Percentiles rank a stretch among this genome's conserved stretches.
These are phyloP conservation scores for Rubia yunnanensis DNA, from an alignment of 257 asterid species.

Conservation along the genomic window DNA sequence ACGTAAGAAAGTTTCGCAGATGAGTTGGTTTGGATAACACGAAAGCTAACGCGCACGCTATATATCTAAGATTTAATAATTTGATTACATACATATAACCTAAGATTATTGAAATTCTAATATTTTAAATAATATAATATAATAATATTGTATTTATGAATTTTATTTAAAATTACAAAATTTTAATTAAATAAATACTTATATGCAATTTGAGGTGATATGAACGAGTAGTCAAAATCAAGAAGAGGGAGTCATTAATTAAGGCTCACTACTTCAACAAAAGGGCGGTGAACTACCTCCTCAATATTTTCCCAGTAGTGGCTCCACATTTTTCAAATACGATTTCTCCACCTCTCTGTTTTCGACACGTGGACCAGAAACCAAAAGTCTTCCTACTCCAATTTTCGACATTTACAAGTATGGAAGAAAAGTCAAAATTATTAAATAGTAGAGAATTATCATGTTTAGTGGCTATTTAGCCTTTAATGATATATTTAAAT, in stretches of 20 bases:
- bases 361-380: not conserved
- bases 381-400: not conserved
- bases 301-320: not conserved
- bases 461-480: no score
- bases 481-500: no score
- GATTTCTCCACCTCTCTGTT: not conserved
- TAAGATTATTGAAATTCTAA: no score
- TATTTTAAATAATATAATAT: no score
- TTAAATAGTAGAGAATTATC: not conserved
- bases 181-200: no score
- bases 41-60: no score
- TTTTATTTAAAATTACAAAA: no score
- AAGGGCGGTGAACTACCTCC: constrained; percentile 5
- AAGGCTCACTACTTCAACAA: not conserved
- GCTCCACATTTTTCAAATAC: not conserved
- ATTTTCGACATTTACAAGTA: not conserved
- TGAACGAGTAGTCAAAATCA: no score
- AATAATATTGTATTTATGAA: no score
- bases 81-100: no score
- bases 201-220: no score
- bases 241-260: not conserved
- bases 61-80: no score
- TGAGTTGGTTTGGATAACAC: not conserved
- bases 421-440: not conserved
- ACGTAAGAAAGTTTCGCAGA: not conserved